Evolutionary conservation across 768 basidiomycete genomes (phyloP), one percentile per base, ranked within the genome.

Genomic region (Mycena maculata): DNA sequence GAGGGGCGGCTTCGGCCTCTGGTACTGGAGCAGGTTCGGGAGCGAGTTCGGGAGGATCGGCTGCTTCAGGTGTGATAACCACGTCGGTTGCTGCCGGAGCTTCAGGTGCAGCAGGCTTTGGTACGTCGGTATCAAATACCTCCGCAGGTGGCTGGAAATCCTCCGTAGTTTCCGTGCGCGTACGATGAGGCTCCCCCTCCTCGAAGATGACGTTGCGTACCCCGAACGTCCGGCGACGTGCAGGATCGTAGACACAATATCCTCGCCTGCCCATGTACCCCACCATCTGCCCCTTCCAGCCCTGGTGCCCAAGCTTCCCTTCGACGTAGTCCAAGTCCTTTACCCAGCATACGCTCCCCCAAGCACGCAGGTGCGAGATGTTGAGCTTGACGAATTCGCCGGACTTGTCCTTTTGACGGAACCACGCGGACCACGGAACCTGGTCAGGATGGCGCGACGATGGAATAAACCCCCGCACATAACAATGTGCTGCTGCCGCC

Each of bases 381-480:
- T 58, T 58, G 0, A 49, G 49, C 54, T 56, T 57, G 13, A 42
- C 36, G 18, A 56, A 22, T 22, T 60, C 41, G 4, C 58, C 65
- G 0, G 20, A 1, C 0, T 9, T 25, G 12, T 57, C 49, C 25
- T 44, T 68, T 11, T 58, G 23, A n/a, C 52, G 53, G n/a, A 60
- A 55, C 67, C 67, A 68, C 0, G 54, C 61, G 1, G 38, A 23
- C 62, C 62, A 63, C 0, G 62, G 62, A 9, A 63, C 12, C 6
- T 23, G 23, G 18, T 45, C 52, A 1, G 55, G 55, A 33, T 28
- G 73, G 70, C 47, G 25, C 22, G 23, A 31, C 1, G 68, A 72
- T 0, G 74, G 74, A 2, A 74, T 68, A 15, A 71, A 58, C 52
- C 79, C 80, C 2, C 68, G 38, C 0, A 77, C 28, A 39, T 79